Evolutionary conservation across 306 rosid species (phyloP), one percentile per base, ranked within the genome.

Genomic region (Acacia melanoxylon): DNA sequence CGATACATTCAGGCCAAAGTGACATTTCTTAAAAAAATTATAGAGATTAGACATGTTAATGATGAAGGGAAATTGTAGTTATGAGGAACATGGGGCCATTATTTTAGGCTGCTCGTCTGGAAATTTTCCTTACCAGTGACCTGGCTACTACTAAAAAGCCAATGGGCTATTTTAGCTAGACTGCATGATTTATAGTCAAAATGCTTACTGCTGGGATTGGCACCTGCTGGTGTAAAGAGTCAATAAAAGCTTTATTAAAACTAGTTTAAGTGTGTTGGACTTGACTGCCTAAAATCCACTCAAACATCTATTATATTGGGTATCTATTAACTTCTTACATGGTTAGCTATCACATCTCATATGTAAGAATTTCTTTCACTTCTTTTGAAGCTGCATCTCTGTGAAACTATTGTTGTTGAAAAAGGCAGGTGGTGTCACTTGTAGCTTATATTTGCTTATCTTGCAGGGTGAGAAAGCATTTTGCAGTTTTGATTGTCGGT

Each of bases 381-480:
- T 25, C 19, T 61, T 35, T 12, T 4, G 37, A 4, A 25, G 69
- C 40, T 24, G 65, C 49, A n/a, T 79, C 24, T 31, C 29, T 62
- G 71, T 41, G 25, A 44, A 27, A 10, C 68, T 52, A 15, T 33
- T 65, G 25, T 54, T 54, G 20, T 54, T 20, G 25, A 19, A 7
- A 48, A 20, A 27, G 52, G 61, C 27, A 73, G 46, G 8, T 79
- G 73, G 44, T 54, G 37, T 65, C 49, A 84, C 71, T 80, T 61
- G 51, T 83, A 58, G 67, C 80, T 58, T 76, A 48, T 74, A 44
- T 63, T 68, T 74, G 27, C 33, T 56, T 74, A 65, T 80, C 51
- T 76, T 65, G 83, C 90, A 91, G 93, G 89, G 84, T 61, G 90
- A 81, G 77, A 89, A 94, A 87, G 90, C 89, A 56, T 90, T 91